phyloP scores from a whole-genome alignment of 2,329 filamentous ascomycete species.

The Colletotrichum eremochloae region DNA sequence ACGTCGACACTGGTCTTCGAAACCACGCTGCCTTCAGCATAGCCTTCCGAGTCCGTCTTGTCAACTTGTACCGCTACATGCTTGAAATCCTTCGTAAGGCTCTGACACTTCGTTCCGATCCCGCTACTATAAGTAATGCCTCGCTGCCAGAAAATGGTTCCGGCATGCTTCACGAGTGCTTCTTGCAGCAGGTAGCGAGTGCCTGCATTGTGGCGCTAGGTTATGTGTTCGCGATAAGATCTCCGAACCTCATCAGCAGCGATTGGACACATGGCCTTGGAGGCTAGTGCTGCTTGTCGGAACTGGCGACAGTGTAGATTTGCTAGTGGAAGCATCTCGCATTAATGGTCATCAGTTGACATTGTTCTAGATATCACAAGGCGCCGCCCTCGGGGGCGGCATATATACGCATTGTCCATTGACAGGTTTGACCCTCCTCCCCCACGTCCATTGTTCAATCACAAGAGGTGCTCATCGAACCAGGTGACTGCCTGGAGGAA shows the following conservation, averaged over 20 bases:
- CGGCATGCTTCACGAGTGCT: too few relatives aligned
- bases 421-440: slow-evolving; percentile 14
- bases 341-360: not conserved
- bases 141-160: too few relatives aligned
- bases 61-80: too few relatives aligned
- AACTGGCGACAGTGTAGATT: not conserved
- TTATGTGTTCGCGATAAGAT: slow-evolving; percentile 50
- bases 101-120: too few relatives aligned
- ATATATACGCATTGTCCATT: not conserved
- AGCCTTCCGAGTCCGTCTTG: too few relatives aligned
- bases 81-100: too few relatives aligned
- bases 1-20: slow-evolving; percentile 46
- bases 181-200: not conserved
- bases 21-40: slow-evolving; percentile 50
- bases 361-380: not conserved
- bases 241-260: slow-evolving; percentile 48
- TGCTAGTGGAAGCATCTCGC: not conserved
- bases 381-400: too few relatives aligned
- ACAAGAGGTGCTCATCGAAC: slow-evolving; percentile 75
- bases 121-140: too few relatives aligned
- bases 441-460: slow-evolving; percentile 34
- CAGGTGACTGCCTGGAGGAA: slow-evolving; percentile 83
- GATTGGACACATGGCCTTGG: slow-evolving; percentile 25
- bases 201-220: slow-evolving; percentile 49
- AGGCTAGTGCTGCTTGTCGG: not conserved